These are phyloP conservation scores for Leishmania braziliensis DNA, from an alignment of 208 protist genomes.

Conservation along the genomic window DNA sequence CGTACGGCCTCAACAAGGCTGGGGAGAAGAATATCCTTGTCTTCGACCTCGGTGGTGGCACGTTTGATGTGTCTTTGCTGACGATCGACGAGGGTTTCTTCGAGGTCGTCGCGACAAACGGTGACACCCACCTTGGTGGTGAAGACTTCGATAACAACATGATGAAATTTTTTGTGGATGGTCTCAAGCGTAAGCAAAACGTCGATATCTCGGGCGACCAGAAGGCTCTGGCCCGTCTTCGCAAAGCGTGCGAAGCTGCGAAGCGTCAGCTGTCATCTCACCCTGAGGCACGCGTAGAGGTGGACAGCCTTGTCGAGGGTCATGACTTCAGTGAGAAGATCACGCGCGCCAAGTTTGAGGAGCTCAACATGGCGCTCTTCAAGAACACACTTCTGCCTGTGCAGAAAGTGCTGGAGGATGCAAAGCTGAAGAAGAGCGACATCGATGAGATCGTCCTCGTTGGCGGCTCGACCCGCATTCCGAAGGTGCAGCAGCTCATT, in stretches of 20 bases:
- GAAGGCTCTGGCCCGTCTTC: slow-evolving; percentile 76
- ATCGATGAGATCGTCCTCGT: slow-evolving; percentile 96
- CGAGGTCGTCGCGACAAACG: slow-evolving; percentile 98
- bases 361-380: slow-evolving; percentile 92
- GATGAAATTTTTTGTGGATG: slow-evolving; percentile 95
- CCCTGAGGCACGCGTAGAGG: slow-evolving; percentile 94
- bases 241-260: slow-evolving; percentile 92
- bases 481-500: slow-evolving; percentile 98
- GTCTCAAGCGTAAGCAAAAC: slow-evolving; percentile 92
- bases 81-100: slow-evolving; percentile 99
- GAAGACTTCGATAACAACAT: slow-evolving; percentile 99
- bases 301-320: slow-evolving; percentile 98
- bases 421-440: slow-evolving; percentile 83
- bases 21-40: slow-evolving; percentile 95
- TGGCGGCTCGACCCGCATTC: slow-evolving; percentile 97
- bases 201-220: slow-evolving; percentile 80
- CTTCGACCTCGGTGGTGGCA: slow-evolving; percentile 98
- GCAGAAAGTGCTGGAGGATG: slow-evolving; percentile 88
- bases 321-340: slow-evolving; percentile 97
- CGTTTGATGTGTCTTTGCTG: slow-evolving; percentile 99
- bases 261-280: slow-evolving; percentile 98
- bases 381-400: slow-evolving; percentile 82
- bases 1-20: slow-evolving; percentile 98
- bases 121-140: slow-evolving; percentile 99
- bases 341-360: slow-evolving; percentile 98